Base-by-base conservation (phyloP, 768 basidiomycete species). In the Glaciozyma antarctica region DNA sequence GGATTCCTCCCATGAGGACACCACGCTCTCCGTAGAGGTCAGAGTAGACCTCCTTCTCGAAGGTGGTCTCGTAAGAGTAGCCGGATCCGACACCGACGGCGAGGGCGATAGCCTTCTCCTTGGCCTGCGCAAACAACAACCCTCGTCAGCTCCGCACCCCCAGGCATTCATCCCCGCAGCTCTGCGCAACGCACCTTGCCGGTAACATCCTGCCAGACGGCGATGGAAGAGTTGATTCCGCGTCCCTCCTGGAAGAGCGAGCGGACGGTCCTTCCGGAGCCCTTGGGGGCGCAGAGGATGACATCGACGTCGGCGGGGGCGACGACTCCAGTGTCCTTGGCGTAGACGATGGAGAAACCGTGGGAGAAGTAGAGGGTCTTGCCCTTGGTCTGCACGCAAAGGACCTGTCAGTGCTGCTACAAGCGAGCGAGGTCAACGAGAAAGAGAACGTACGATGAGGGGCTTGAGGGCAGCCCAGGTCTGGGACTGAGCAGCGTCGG, bases 301-400 rank as follows among this genome's bases (percentile, higher is more conserved):
- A 99, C 95, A 77, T 99, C 95, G 70, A 99, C 90, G 75, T 97
- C 91, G 24, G 81, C 75, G 54, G 95, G 95, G 68, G 91, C 88
- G 62, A 93, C 74, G 72, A 99, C 91, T 63, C 93, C 82, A 71
- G 95, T 99, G 78, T 95, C 90, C 9, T 99, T 85, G 82, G 93
- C 90, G 85, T 87, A 99, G 61, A 99, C 91, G 71, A 98, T 84
- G 70, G 94, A 98, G 87, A 99, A 99, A 75, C 95, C 95, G 78
- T 99, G 95, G 9, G 94, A 91, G 82, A 99, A 99, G 86, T 99
- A 99, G 69, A 99, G 87, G n/a, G 95, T 99, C 84, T 99, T 98
- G 81, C 90, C 95, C 84, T 93, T 90, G 78, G 92, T 98, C 68
- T 69, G 55, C 16, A 6, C 48, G 57, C 45, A 52, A 48, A 28